Percentiles rank a stretch among this genome's conserved stretches.
These are phyloP conservation scores for Olyra latifolia DNA, from an alignment of 176 grass and related monocot genomes.

Conservation along the genomic window DNA sequence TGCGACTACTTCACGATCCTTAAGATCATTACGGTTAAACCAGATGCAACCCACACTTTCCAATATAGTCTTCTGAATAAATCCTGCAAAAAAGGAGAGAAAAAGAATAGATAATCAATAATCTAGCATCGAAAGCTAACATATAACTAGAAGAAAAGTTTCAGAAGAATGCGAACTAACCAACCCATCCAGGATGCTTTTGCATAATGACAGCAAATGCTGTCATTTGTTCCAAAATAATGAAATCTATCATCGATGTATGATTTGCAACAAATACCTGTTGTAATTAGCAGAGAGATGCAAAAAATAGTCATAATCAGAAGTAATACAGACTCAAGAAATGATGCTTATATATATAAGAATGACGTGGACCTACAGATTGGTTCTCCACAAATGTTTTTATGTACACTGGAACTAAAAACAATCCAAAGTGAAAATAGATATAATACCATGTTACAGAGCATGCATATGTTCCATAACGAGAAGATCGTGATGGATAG, in stretches of 20 bases:
- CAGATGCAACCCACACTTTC: constrained; percentile 98
- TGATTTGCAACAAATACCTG: constrained; percentile 99
- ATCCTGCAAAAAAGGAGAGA: constrained; percentile 54
- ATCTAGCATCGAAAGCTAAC: constrained; percentile 18
- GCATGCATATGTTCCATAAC: not conserved
- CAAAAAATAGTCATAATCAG: constrained; percentile 29
- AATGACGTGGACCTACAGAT: not conserved
- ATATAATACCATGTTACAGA: constrained; percentile 19
- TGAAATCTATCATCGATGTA: constrained; percentile 99
- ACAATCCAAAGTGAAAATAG: not conserved
- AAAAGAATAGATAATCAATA: constrained; percentile 17
- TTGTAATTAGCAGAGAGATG: constrained; percentile 38
- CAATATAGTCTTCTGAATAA: constrained; percentile 91
- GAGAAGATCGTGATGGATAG: not conserved
- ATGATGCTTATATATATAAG: constrained; percentile 4
- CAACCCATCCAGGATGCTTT: constrained; percentile 99
- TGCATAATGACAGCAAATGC: constrained; percentile 99
- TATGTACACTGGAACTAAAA: not conserved
- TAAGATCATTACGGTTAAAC: constrained; percentile 93
- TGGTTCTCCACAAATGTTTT: not conserved
- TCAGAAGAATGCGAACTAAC: constrained; percentile 40
- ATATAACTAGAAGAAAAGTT: constrained; percentile 6
- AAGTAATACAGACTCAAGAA: not conserved
- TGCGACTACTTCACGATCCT: constrained; percentile 87
- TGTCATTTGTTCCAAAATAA: constrained; percentile 99